Conservation (phyloP, 2,329 filamentous ascomycete species). For the Aspergillus niger region DNA sequence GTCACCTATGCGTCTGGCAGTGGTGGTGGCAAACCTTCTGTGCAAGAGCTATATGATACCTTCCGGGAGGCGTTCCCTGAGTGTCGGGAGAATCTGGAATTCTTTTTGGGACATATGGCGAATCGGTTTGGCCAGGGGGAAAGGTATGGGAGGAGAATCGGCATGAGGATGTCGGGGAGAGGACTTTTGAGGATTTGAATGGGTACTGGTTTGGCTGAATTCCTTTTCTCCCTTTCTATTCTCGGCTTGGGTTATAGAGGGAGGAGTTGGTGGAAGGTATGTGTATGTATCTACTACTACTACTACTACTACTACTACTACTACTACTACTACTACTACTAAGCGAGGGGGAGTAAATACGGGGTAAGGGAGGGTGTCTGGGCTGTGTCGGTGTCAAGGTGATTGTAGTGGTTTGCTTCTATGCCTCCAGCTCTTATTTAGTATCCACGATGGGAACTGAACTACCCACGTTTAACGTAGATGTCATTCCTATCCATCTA, state of each 20-base stretch:
- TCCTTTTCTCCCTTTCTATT: too few species aligned
- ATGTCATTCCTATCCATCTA: slow-evolving; percentile 3
- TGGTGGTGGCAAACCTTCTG: neutral
- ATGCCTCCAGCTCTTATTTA: too few species aligned
- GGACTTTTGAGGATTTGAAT: slow-evolving; percentile 17
- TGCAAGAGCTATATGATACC: slow-evolving; percentile 32
- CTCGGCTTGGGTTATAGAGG: too few species aligned
- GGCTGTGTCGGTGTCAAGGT: neutral
- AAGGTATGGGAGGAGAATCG: slow-evolving; percentile 36
- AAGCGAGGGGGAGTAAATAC: too few species aligned
- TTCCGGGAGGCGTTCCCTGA: slow-evolving; percentile 34
- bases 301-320: too few species aligned
- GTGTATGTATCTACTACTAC: too few species aligned
- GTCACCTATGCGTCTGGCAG: slow-evolving; percentile 30
- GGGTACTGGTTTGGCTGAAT: slow-evolving; percentile 20
- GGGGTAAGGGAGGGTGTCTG: neutral
- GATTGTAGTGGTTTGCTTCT: too few species aligned
- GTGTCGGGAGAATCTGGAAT: slow-evolving; percentile 35
- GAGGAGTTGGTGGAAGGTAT: too few species aligned
- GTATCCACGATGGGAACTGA: too few species aligned
- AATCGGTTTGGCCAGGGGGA: slow-evolving; percentile 38
- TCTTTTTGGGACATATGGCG: slow-evolving; percentile 37
- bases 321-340: too few species aligned
- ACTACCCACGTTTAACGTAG: neutral
- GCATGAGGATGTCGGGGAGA: slow-evolving; percentile 26